Conservation (phyloP, 2,329 filamentous ascomycete species). For the Zalaria obscura region DNA sequence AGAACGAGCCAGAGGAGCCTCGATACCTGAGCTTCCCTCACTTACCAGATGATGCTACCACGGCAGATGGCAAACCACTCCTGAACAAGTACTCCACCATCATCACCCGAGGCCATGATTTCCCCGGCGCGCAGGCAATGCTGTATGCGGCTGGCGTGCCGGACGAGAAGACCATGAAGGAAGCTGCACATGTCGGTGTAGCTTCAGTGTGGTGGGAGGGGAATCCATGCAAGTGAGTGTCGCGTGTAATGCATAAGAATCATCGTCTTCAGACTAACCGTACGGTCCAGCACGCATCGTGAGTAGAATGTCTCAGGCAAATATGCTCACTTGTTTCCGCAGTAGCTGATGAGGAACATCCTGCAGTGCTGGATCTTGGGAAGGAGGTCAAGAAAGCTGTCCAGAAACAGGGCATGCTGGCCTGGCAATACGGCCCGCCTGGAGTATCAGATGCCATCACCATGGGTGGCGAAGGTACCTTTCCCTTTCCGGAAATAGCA, state of each 20-base stretch:
- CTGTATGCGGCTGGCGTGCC: conserved; percentile 86
- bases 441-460: conserved; percentile 87
- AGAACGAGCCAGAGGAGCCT: conserved; percentile 26
- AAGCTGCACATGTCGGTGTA: conserved; percentile 76
- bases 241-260: too few species aligned
- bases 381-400: conserved; percentile 76
- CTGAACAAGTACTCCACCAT: conserved; percentile 79
- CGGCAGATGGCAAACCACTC: conserved; percentile 41
- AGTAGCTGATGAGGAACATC: too few species aligned
- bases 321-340: too few species aligned
- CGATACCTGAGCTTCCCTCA: conserved; percentile 45
- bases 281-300: conserved; percentile 34
- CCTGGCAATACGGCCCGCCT: conserved; percentile 88
- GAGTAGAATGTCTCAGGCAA: conserved; percentile 9
- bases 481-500: too few species aligned
- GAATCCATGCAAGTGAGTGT: conserved; percentile 78
- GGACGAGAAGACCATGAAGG: conserved; percentile 73
- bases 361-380: conserved; percentile 65
- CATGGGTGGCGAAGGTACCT: conserved; percentile 78
- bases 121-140: conserved; percentile 89
- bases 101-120: conserved; percentile 75
- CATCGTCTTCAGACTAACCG: too few species aligned
- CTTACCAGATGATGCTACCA: conserved; percentile 35
- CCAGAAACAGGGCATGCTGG: conserved; percentile 72
- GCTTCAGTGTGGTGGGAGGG: conserved; percentile 96